Evolutionary conservation across 225 moss, liverwort and hornwort genomes (phyloP).

Genomic region (Ulota crispa): DNA sequence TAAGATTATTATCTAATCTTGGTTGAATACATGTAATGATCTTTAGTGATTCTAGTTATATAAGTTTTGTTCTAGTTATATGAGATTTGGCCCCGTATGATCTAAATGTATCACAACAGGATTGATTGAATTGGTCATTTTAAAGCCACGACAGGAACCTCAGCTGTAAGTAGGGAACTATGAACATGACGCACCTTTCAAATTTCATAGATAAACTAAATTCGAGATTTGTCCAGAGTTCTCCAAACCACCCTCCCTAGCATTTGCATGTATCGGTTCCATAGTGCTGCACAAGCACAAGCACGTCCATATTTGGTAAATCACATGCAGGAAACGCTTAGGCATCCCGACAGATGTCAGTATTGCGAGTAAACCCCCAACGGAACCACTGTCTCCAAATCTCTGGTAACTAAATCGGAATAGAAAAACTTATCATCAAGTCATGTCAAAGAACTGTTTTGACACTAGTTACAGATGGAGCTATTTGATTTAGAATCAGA

Average conservation of each 20-base stretch:
- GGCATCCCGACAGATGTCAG: neutral
- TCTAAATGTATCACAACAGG: neutral
- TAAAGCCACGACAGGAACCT: neutral
- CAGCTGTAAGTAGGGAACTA: too few species aligned
- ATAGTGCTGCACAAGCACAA: constrained; percentile 43
- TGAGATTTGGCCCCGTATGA: neutral
- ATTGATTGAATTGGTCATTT: neutral
- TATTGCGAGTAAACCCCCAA: constrained; percentile 7
- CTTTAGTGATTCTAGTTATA: neutral
- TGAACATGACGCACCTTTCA: neutral
- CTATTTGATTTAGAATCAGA: neutral
- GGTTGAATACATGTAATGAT: neutral
- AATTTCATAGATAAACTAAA: neutral
- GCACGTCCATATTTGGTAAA: neutral
- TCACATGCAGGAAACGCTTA: neutral
- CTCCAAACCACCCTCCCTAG: constrained; percentile 3
- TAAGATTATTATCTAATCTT: neutral
- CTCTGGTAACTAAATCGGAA: neutral
- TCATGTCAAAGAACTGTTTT: neutral
- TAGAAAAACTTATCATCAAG: constrained; percentile 1
- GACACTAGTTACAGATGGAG: neutral
- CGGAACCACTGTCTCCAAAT: neutral
- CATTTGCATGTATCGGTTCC: constrained; percentile 25
- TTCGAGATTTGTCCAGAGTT: neutral
- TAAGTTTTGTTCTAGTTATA: neutral